Evolutionary conservation across 345 rosid genomes (phyloP).

Genomic region (Eucalyptus paniculata): DNA sequence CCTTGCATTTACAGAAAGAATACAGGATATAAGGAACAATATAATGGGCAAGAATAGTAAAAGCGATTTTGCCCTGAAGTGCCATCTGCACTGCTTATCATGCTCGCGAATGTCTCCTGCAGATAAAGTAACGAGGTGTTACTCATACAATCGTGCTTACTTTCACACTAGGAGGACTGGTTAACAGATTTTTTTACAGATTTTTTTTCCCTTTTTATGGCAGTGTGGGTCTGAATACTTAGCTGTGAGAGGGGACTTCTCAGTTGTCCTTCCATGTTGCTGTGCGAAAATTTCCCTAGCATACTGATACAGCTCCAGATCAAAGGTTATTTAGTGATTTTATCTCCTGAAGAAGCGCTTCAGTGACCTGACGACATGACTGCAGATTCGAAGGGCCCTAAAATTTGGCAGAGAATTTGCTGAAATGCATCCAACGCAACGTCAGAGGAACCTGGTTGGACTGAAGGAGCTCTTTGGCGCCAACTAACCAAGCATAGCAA

Average conservation of each 20-base stretch:
- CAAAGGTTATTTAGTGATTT: constrained; percentile 60
- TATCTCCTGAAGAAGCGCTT: constrained; percentile 41
- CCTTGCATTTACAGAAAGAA: constrained; percentile 48
- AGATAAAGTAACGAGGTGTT: background rate
- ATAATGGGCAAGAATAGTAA: constrained; percentile 15
- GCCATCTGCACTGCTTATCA: constrained; percentile 14
- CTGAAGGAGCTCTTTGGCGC: background rate
- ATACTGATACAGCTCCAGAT: constrained; percentile 70
- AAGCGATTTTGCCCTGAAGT: constrained; percentile 20
- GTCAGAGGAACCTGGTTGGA: background rate
- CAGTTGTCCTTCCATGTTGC: constrained; percentile 25
- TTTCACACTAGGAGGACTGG: background rate
- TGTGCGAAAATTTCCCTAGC: constrained; percentile 53
- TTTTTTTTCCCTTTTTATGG: background rate
- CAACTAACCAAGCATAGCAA: background rate
- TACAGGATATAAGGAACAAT: constrained; percentile 14
- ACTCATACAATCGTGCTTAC: background rate
- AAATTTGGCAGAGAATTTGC: background rate
- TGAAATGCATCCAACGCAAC: background rate
- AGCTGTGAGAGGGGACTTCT: constrained; percentile 9
- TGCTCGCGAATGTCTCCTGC: constrained; percentile 29
- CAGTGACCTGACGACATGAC: constrained; percentile 53
- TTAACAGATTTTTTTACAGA: too few relatives aligned
- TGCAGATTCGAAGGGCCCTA: constrained; percentile 1
- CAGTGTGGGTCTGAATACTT: background rate